Evolutionary conservation across 306 rosid genomes (phyloP).

Genomic region (Medicago lupulina): DNA sequence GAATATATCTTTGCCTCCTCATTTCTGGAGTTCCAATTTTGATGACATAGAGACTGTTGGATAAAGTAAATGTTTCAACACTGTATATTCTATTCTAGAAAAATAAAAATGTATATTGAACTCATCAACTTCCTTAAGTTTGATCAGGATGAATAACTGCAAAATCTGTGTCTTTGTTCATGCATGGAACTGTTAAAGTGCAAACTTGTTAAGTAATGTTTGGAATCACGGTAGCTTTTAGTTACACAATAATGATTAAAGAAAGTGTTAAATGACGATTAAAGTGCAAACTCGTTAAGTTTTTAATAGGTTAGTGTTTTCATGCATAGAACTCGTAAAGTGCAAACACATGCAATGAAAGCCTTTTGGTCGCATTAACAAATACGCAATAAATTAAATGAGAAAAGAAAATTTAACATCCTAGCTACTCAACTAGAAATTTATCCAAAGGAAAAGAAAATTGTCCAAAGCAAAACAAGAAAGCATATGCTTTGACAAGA

Average conservation of each 20-base stretch:
- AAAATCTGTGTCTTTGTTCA: neutral
- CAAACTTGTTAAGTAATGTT: too few relatives aligned
- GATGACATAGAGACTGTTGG: constrained; percentile 12
- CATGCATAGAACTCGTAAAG: too few relatives aligned
- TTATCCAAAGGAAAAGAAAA: neutral
- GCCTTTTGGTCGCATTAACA: too few relatives aligned
- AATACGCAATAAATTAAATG: too few relatives aligned
- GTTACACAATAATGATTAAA: too few relatives aligned
- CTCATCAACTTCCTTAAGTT: constrained; percentile 12
- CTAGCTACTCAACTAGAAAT: neutral
- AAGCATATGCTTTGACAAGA: neutral
- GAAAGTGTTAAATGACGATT: too few relatives aligned
- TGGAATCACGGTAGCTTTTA: too few relatives aligned
- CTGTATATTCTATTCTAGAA: constrained; percentile 25
- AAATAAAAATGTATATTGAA: constrained; percentile 26
- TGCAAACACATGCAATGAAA: too few relatives aligned
- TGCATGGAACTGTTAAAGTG: too few relatives aligned
- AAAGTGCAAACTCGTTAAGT: too few relatives aligned
- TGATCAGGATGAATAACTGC: neutral
- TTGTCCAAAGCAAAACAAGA: too few relatives aligned
- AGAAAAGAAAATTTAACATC: neutral
- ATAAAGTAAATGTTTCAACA: constrained; percentile 25
- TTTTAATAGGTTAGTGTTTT: too few relatives aligned
- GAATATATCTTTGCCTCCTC: constrained; percentile 5
- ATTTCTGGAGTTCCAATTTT: constrained; percentile 12